These are phyloP conservation scores for Solanum paucissectum DNA, from an alignment of 257 asterid genomes.

Conservation along the genomic window DNA sequence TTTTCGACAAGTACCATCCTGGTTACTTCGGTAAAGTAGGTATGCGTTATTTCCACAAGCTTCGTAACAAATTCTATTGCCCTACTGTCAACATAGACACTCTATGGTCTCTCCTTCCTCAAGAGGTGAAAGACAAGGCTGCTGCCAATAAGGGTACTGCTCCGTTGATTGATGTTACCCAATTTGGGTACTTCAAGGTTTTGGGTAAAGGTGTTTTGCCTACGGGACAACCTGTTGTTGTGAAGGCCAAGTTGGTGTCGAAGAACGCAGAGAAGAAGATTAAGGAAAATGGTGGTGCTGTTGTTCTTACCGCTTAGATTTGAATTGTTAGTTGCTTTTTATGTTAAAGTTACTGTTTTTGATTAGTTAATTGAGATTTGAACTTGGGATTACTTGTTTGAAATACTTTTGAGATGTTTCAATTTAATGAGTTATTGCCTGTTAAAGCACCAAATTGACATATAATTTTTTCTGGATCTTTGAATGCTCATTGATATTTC, in stretches of 20 bases:
- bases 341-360: not conserved
- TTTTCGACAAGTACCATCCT: constrained; percentile 30
- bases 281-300: constrained; percentile 25
- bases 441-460: not conserved
- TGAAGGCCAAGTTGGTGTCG: constrained; percentile 12
- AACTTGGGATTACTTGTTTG: not conserved
- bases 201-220: constrained; percentile 20
- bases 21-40: constrained; percentile 31
- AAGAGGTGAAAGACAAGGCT: constrained; percentile 11
- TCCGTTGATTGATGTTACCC: constrained; percentile 15
- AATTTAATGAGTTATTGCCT: not conserved
- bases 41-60: constrained; percentile 25
- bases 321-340: not conserved
- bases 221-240: constrained; percentile 4
- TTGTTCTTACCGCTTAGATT: constrained; percentile 20
- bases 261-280: constrained; percentile 25
- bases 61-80: constrained; percentile 18
- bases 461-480: not conserved
- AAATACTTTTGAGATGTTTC: not conserved
- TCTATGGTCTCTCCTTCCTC: constrained; percentile 16
- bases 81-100: constrained; percentile 17
- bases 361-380: not conserved
- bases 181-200: constrained; percentile 17
- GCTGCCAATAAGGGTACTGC: not conserved
- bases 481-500: not conserved